Conservation (phyloP, 495 filamentous ascomycete genomes). For the Neurospora cerealis region DNA sequence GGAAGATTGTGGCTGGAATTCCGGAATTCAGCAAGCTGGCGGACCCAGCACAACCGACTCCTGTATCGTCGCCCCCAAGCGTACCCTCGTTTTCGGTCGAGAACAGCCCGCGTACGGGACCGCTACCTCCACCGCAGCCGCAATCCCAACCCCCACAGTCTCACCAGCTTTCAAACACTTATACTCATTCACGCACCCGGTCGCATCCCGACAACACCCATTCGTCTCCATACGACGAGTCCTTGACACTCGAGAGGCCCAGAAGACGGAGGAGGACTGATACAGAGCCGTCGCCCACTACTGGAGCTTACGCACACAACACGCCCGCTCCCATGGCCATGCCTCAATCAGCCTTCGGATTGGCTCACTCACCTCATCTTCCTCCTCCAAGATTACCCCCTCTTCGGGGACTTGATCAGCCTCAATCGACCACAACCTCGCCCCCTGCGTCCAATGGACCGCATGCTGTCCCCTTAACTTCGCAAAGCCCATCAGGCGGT, state of each 20-base stretch:
- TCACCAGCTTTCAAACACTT: constrained; percentile 9
- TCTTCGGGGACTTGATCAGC: constrained; percentile 29
- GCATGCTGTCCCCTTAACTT: constrained; percentile 4
- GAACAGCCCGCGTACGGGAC: constrained; percentile 18
- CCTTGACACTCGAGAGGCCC: constrained; percentile 30
- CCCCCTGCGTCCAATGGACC: constrained; percentile 10
- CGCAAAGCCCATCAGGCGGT: neutral
- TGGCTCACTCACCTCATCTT: constrained; percentile 32
- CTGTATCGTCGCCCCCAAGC: constrained; percentile 21
- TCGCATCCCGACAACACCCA: constrained; percentile 12
- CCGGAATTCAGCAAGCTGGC: constrained; percentile 40
- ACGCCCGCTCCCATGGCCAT: constrained; percentile 14
- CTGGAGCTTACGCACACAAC: constrained; percentile 24
- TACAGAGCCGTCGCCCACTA: constrained; percentile 28
- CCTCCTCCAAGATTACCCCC: constrained; percentile 33
- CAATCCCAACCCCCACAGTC: constrained; percentile 7
- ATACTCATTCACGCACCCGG: constrained; percentile 7
- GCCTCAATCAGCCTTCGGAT: constrained; percentile 16
- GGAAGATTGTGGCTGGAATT: constrained; percentile 49
- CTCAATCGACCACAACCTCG: constrained; percentile 17
- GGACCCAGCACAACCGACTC: constrained; percentile 39
- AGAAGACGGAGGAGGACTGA: constrained; percentile 36
- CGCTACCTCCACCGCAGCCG: constrained; percentile 6
- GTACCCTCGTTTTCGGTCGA: constrained; percentile 22
- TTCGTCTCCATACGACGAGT: constrained; percentile 18